Evolutionary conservation across 805 yeast species (phyloP), one percentile per base, ranked within the genome.

Genomic region (Pichia thaimueangensis): DNA sequence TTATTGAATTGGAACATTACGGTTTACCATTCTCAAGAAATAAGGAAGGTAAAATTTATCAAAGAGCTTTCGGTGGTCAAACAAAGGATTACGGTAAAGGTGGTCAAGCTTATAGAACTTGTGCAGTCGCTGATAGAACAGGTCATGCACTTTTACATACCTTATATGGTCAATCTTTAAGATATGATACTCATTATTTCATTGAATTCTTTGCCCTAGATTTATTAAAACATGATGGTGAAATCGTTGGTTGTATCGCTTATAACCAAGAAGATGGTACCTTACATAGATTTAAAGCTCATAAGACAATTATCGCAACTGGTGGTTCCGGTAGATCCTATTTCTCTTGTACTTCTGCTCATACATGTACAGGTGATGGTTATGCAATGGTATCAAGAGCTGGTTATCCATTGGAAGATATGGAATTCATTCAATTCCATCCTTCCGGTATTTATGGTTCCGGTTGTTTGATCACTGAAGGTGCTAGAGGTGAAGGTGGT

Each of bases 401-500:
- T 42, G 98, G 98, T 49, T 79, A 91, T 66, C 98, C 98, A 46
- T 76, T 91, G 61, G 95, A 91, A 71, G 98, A 91, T 70, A 73
- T 91, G 69, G 98, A 91, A 72, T 91, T 91, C 63, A 89, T 91
- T 49, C 98, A 91, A 72, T 91, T 91, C 87, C 98, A 91, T 69
- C 98, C 98, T 43, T 88, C 97, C 21, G 98, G 98, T 78, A 93
- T 91, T 68, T 91, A 91, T 68, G 98, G 98, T 47, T 87, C 97
- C 31, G 98, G 98, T 52, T 93, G 97, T 75, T 73, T 91, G 73
- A 93, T 93, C 66, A 93, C 98, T 44, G 98, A 93, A 71, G 98
- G 98, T 73, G 95, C 97, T 54, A 85, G 98, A 76, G 98, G 98
- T 78, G 98, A 93, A 75, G 98, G 98, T 80, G 98, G 98, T 52